A percentile compares a stretch with the other conserved stretches of the same genome.
Conservation (phyloP, 352 stramenopile species). For the Globisporangium parvum region DNA sequence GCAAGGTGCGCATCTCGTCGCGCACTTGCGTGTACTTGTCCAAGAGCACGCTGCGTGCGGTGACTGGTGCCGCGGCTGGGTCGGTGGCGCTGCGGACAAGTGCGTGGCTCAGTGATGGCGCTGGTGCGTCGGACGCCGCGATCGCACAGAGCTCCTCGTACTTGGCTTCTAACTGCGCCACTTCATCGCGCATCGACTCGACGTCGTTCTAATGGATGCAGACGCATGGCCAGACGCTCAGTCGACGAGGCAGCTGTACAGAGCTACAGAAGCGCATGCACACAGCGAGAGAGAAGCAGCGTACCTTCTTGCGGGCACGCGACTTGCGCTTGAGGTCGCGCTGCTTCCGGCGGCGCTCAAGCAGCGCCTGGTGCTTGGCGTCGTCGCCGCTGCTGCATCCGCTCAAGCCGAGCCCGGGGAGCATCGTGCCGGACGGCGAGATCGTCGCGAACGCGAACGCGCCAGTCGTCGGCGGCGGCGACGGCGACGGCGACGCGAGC, state of each 20-base stretch:
- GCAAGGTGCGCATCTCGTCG: constrained; percentile 26
- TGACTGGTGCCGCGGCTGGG: too few species aligned
- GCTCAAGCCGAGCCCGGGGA: neutral
- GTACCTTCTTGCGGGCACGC: constrained; percentile 15
- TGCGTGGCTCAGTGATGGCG: constrained; percentile 1
- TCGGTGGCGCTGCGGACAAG: too few species aligned
- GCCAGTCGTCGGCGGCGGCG: neutral
- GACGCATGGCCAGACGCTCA: neutral
- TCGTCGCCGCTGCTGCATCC: neutral
- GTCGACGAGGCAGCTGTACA: neutral
- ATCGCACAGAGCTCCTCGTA: constrained; percentile 20
- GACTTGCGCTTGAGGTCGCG: constrained; percentile 16
- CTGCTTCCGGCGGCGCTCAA: constrained; percentile 15
- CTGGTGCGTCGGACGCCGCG: constrained; percentile 8
- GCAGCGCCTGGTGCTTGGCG: constrained; percentile 1
- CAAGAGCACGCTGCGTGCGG: constrained; percentile 5
- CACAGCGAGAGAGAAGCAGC: neutral
- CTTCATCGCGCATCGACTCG: constrained; percentile 34
- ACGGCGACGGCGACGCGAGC: neutral
- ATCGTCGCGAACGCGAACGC: constrained; percentile 13
- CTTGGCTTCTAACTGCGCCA: constrained; percentile 23
- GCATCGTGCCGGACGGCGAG: constrained; percentile 1
- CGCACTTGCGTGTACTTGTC: constrained; percentile 25
- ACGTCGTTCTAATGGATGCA: constrained; percentile 25
- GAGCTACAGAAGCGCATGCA: neutral